Evolutionary conservation across 1,139 yeast genomes (phyloP).

Genomic region (Komagataea norvegica): DNA sequence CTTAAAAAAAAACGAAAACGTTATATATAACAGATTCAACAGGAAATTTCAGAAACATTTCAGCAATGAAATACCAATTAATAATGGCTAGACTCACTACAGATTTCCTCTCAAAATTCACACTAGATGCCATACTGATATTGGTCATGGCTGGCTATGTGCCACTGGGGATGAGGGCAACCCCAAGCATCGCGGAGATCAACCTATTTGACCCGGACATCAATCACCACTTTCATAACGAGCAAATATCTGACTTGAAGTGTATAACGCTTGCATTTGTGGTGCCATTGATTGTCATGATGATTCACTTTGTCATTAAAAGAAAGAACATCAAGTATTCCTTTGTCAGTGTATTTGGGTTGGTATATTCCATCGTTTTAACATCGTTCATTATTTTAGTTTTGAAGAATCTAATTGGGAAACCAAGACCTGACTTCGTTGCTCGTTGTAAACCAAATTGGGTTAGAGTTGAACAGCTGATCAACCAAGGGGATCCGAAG

Average conservation of each 20-base stretch:
- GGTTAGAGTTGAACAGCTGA: constrained; percentile 6
- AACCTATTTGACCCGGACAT: constrained; percentile 11
- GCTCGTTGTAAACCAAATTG: constrained; percentile 56
- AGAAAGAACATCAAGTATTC: constrained; percentile 8
- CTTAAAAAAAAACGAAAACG: no score
- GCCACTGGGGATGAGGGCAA: constrained; percentile 7
- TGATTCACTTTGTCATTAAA: constrained; percentile 6
- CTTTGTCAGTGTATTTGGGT: constrained; percentile 37
- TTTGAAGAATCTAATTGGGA: constrained; percentile 70
- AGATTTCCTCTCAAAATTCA: constrained; percentile 6
- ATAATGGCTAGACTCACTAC: constrained; percentile 5
- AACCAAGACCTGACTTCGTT: constrained; percentile 77
- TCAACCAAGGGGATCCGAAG: constrained; percentile 6
- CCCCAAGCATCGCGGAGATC: constrained; percentile 9
- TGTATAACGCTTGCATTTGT: constrained; percentile 7
- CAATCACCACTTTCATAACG: constrained; percentile 10
- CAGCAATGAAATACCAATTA: no score
- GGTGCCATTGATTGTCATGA: constrained; percentile 8
- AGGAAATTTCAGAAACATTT: background rate
- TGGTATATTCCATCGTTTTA: constrained; percentile 37
- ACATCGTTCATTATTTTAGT: constrained; percentile 49
- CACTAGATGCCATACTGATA: constrained; percentile 5
- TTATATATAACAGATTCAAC: no score
- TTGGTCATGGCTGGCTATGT: constrained; percentile 3
- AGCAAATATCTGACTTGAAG: constrained; percentile 9